phyloP scores from a whole-genome alignment of 257 asterid genomes.

The Gentiana dahurica region DNA sequence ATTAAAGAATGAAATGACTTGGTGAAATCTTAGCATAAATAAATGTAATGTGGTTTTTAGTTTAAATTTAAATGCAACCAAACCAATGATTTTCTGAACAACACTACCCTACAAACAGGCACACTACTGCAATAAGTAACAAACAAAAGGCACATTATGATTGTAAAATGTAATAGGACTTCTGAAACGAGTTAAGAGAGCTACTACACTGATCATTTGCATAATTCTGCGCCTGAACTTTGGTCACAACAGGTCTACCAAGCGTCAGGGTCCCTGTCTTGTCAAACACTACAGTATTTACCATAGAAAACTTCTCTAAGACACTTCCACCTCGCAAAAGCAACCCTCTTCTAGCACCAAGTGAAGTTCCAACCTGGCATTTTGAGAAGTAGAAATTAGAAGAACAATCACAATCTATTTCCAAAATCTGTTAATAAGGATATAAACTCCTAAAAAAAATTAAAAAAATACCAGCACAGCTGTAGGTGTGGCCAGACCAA shows the following conservation, averaged over 20 bases:
- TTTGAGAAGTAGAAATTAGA: slow-evolving; percentile 4
- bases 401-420: background rate
- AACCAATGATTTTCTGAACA: no score
- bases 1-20: no score
- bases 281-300: slow-evolving; percentile 80
- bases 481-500: slow-evolving; percentile 98
- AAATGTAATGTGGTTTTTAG: no score
- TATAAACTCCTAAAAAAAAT: slow-evolving; percentile 4
- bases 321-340: slow-evolving; percentile 97
- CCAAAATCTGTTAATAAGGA: background rate
- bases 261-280: slow-evolving; percentile 93
- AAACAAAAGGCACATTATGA: no score
- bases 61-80: no score
- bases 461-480: slow-evolving; percentile 79
- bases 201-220: slow-evolving; percentile 28
- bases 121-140: no score
- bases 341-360: slow-evolving; percentile 94
- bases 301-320: slow-evolving; percentile 76
- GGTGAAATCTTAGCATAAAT: no score
- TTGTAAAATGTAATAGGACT: no score
- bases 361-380: slow-evolving; percentile 95
- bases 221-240: slow-evolving; percentile 39
- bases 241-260: slow-evolving; percentile 87
- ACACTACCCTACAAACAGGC: no score
- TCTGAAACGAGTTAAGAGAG: slow-evolving; percentile 6